These are phyloP conservation scores for Alternaria atra DNA, from an alignment of 2,329 filamentous ascomycete genomes.

Conservation along the genomic window DNA sequence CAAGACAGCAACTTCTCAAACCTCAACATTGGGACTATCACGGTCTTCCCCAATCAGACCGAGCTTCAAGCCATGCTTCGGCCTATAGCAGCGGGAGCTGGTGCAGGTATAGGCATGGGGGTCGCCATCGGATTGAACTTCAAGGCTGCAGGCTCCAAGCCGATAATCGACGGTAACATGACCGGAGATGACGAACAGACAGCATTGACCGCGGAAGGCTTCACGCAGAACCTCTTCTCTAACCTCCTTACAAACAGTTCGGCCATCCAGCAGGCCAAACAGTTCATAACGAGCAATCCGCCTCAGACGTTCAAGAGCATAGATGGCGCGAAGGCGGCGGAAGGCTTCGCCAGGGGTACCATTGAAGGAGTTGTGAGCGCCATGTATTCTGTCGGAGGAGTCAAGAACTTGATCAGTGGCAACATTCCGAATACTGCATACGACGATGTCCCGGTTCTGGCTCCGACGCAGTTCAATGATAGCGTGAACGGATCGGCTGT, in stretches of 20 bases:
- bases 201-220: constrained; percentile 28
- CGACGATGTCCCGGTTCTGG: constrained; percentile 31
- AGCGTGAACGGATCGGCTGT: constrained; percentile 37
- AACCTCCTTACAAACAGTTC: constrained; percentile 39
- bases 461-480: constrained; percentile 33
- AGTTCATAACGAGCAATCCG: constrained; percentile 7
- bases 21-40: constrained; percentile 8
- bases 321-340: constrained; percentile 31
- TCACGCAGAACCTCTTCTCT: constrained; percentile 32
- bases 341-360: constrained; percentile 39
- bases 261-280: constrained; percentile 12
- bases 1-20: constrained; percentile 29
- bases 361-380: constrained; percentile 39
- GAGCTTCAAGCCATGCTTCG: constrained; percentile 27
- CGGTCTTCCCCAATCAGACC: constrained; percentile 9
- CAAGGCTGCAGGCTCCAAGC: constrained; percentile 14
- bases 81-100: constrained; percentile 38
- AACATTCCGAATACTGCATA: constrained; percentile 30
- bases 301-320: constrained; percentile 18
- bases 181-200: constrained; percentile 21
- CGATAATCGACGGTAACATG: constrained; percentile 15
- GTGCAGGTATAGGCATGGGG: constrained; percentile 40
- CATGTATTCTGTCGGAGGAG: constrained; percentile 36
- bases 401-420: constrained; percentile 38
- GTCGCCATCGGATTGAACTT: constrained; percentile 33